phyloP scores from a whole-genome alignment of 805 yeast genomes.

The Metschnikowia similis region DNA sequence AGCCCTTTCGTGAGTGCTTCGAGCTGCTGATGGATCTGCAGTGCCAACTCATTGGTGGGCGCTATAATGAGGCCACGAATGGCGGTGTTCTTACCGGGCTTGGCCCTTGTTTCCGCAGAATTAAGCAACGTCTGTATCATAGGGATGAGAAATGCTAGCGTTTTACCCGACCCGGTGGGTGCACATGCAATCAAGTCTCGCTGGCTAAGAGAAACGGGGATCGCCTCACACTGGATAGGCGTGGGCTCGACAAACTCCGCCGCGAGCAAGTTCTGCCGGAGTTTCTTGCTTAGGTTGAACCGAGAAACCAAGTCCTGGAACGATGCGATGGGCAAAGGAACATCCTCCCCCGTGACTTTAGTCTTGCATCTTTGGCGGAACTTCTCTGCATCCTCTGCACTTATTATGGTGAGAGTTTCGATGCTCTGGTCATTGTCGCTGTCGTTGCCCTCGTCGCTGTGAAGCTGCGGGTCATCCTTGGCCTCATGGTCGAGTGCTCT shows the following conservation, averaged over 20 bases:
- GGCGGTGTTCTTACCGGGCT: conserved; percentile 39
- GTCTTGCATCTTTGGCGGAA: conserved; percentile 59
- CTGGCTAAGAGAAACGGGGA: conserved; percentile 65
- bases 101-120: conserved; percentile 11
- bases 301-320: conserved; percentile 75
- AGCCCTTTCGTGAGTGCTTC: conserved; percentile 50
- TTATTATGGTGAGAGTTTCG: conserved; percentile 41
- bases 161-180: conserved; percentile 98
- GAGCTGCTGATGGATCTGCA: conserved; percentile 74
- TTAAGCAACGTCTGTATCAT: conserved; percentile 50
- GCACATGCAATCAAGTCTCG: conserved; percentile 91
- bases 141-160: conserved; percentile 85
- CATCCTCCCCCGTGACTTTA: conserved; percentile 77
- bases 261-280: conserved; percentile 60
- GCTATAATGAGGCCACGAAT: conserved; percentile 77
- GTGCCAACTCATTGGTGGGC: conserved; percentile 92
- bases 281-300: conserved; percentile 55
- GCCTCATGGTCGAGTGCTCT: not conserved
- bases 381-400: conserved; percentile 53
- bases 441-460: not conserved
- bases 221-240: conserved; percentile 85
- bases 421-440: conserved; percentile 21
- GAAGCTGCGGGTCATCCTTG: too few relatives aligned
- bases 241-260: conserved; percentile 83
- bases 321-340: conserved; percentile 88